Evolutionary conservation across 2,329 filamentous ascomycete genomes (phyloP).

Genomic region (Onygenales sp.): DNA sequence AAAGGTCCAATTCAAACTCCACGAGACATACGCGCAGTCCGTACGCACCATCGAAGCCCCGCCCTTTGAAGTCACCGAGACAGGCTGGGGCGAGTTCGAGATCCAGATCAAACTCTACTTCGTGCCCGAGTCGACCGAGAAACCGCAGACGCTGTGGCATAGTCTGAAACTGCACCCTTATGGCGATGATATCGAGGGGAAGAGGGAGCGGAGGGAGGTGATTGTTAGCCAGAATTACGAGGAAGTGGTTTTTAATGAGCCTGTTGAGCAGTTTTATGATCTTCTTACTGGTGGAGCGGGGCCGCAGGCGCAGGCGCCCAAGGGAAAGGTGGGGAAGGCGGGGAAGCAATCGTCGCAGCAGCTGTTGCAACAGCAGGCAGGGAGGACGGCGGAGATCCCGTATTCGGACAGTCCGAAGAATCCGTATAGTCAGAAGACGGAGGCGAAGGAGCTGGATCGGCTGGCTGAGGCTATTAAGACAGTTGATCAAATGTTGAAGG

Average conservation of each 20-base stretch:
- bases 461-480: slow-evolving; percentile 52
- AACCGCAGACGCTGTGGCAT: slow-evolving; percentile 92
- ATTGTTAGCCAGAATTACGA: slow-evolving; percentile 79
- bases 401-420: slow-evolving; percentile 55
- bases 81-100: slow-evolving; percentile 96
- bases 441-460: slow-evolving; percentile 56
- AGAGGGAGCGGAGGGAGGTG: slow-evolving; percentile 54
- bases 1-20: slow-evolving; percentile 95
- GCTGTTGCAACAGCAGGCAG: slow-evolving; percentile 29
- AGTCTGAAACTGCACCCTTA: slow-evolving; percentile 86
- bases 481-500: slow-evolving; percentile 52
- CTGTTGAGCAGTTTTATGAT: slow-evolving; percentile 85
- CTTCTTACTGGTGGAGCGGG: slow-evolving; percentile 63
- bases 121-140: slow-evolving; percentile 76
- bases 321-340: slow-evolving; percentile 51
- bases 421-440: slow-evolving; percentile 65
- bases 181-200: slow-evolving; percentile 64
- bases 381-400: slow-evolving; percentile 67
- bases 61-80: slow-evolving; percentile 79
- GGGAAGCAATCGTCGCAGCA: slow-evolving; percentile 34
- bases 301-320: slow-evolving; percentile 31
- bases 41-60: slow-evolving; percentile 74
- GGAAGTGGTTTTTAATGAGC: slow-evolving; percentile 95
- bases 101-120: slow-evolving; percentile 95
- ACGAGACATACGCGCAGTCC: slow-evolving; percentile 91